A percentile compares a stretch with the other conserved stretches of the same genome.
phyloP scores from a whole-genome alignment of 371 early-diverging fungal species.

The Rhizomucor pusillus region DNA sequence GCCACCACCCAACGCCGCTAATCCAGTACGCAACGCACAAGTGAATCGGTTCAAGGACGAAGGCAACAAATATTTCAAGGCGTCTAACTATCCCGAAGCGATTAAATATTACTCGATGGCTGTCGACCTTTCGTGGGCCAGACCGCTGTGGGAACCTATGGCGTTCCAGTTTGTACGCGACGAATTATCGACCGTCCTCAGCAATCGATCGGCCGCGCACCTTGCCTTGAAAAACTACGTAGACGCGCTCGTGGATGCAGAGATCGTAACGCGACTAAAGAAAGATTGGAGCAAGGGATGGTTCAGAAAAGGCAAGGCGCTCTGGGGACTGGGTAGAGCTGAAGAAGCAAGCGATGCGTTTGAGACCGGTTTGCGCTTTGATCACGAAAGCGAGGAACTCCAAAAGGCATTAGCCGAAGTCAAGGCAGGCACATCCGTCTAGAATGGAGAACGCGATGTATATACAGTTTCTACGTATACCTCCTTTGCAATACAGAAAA shows the following conservation, averaged over 20 bases:
- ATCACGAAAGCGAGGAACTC: slow-evolving; percentile 66
- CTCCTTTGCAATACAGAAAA: too few species aligned
- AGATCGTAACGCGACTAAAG: slow-evolving; percentile 70
- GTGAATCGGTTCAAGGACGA: slow-evolving; percentile 70
- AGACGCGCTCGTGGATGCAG: slow-evolving; percentile 76
- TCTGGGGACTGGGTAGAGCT: slow-evolving; percentile 60
- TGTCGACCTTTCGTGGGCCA: slow-evolving; percentile 63
- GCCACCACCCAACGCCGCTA: slow-evolving; percentile 68
- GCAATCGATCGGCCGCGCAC: slow-evolving; percentile 73
- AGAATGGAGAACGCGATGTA: too few species aligned
- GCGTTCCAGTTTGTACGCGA: slow-evolving; percentile 62
- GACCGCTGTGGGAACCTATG: slow-evolving; percentile 79
- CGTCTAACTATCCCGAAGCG: slow-evolving; percentile 64
- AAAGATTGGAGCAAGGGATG: slow-evolving; percentile 80
- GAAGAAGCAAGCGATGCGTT: slow-evolving; percentile 71
- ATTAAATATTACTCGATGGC: slow-evolving; percentile 74
- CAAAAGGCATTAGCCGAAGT: slow-evolving; percentile 35
- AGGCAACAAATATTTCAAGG: slow-evolving; percentile 73
- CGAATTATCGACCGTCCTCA: slow-evolving; percentile 67
- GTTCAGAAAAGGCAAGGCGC: slow-evolving; percentile 77
- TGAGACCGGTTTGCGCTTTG: slow-evolving; percentile 64
- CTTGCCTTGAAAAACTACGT: slow-evolving; percentile 64
- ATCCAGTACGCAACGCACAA: slow-evolving; percentile 62
- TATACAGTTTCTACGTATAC: too few species aligned
- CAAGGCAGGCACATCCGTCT: slow-evolving; percentile 1